Evolutionary conservation across 352 stramenopile genomes (phyloP), one percentile per base, ranked within the genome.

Genomic region (Pythium rhizo-oryzae): DNA sequence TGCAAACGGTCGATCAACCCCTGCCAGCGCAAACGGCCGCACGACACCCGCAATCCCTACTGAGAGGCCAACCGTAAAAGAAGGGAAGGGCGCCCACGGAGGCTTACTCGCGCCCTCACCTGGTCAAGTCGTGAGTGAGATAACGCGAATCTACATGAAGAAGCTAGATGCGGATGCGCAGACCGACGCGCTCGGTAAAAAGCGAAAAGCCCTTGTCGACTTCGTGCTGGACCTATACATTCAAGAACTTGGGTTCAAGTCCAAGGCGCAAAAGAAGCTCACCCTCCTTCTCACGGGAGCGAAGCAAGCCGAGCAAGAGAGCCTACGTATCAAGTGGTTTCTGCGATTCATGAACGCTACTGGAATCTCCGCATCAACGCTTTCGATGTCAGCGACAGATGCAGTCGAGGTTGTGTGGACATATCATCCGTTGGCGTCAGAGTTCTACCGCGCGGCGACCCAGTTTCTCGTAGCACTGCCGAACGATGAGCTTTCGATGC

Each of bases 291-390:
- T 93, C 0, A 28, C 77, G 6, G 75, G 74, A n/a, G 80, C 78
- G 0, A 84, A 85, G 51, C 62, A 78, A 18, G 67, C 74, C 2
- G 74, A 71, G 24, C 72, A 84, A n/a, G 81, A 90, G 49, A 79
- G 65, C 52, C 63, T 84, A 23, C 73, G 81, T 5, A 75, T 89
- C 51, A 89, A 89, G 53, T 92, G 84, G 84, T 90, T 92, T 64
- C 52, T 82, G 30, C 70, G 76, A 15, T 89, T 92, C 23, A 65
- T 85, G 70, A 85, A 87, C 39, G 69, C 68, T 0, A 67, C 33
- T 13, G 43, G 25, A 19, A 28, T 56, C 3, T 58, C 55, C 16
- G 50, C 54, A 6, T n/a, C 59, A n/a, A 51, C 44, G 1, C n/a
- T 44, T 1, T 11, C 41, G 4, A 23, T 41, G 1, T 51, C 25